Evolutionary conservation across 1,284 basidiomycete genomes (phyloP), one percentile per base, ranked within the genome.

Genomic region (Vanrija sp.): DNA sequence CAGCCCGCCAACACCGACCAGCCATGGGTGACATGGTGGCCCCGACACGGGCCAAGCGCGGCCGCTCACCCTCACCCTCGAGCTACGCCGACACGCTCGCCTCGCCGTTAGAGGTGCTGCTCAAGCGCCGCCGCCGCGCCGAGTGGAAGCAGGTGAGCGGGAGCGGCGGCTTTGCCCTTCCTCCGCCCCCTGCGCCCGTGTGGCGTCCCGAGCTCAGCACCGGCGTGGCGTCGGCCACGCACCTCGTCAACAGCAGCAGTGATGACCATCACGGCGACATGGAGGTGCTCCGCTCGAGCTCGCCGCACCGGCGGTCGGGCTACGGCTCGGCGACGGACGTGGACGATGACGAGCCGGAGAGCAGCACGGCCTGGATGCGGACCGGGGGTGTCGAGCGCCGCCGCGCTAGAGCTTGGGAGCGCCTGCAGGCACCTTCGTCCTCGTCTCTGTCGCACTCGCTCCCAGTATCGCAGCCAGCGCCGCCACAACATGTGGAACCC

Each of bases 81-180:
- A 37, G 41, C 14, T 58, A 60, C 19, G 56, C 57, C 18, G 66
- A 69, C 43, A 45, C 51, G 15, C 56, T 69, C 35, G 58, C 68
- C 1, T 74, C 72, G 1, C 72, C 72, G 1, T 53, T 74, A 3
- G 69, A 74, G 39, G 56, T 70, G 4, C 42, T 74, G 3, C 56
- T 72, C 18, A 73, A 73, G 53, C 62, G 70, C 1, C 64, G 69
- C 8, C 50, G 68, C 38, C 51, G 63, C 25, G 57, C 61, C 23
- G 47, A 53, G 20, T 23, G 23, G 35, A 39, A 41, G 37, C 4
- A 35, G 19, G 35, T 14, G 20, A 25, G 10, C 36, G 14, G 15
- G n/a, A n/a, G 15, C 24, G 36, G 16, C 36, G 25, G 27, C 41
- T 18, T 27, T 19, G 31, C 35, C 39, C 41, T 49, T 49, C 39